A percentile compares a stretch with the other conserved stretches of the same genome.
Evolutionary conservation across 495 filamentous ascomycete genomes (phyloP).

Genomic region (Talaromyces stipitatus): DNA sequence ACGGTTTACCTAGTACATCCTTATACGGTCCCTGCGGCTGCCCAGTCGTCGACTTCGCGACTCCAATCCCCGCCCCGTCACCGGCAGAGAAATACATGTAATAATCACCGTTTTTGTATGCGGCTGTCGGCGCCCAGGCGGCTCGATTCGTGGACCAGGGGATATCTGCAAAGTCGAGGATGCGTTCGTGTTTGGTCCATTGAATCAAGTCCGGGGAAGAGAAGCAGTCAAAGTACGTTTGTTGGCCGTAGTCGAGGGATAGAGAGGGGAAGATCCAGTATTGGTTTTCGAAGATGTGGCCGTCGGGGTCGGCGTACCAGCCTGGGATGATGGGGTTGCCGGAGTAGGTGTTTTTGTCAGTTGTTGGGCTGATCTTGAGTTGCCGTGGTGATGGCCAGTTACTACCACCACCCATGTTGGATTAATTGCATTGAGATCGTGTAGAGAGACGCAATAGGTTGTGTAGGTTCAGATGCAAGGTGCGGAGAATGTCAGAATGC

Average conservation of each 20-base stretch:
- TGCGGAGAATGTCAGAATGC: neutral
- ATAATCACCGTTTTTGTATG: slow-evolving; percentile 27
- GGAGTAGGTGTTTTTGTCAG: neutral
- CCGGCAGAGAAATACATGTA: slow-evolving; percentile 42
- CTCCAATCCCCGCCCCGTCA: slow-evolving; percentile 40
- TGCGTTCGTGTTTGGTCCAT: slow-evolving; percentile 34
- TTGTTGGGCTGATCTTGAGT: neutral
- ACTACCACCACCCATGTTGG: neutral
- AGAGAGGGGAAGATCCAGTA: slow-evolving; percentile 42
- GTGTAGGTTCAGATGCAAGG: neutral
- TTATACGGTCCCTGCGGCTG: slow-evolving; percentile 33
- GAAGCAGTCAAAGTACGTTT: slow-evolving; percentile 42
- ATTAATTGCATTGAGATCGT: neutral
- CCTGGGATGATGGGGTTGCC: slow-evolving; percentile 34
- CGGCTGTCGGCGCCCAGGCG: slow-evolving; percentile 39
- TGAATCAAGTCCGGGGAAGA: slow-evolving; percentile 35
- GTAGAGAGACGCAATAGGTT: neutral
- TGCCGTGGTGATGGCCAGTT: neutral
- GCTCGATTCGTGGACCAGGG: slow-evolving; percentile 34
- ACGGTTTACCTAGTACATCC: slow-evolving; percentile 33
- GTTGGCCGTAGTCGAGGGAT: slow-evolving; percentile 28
- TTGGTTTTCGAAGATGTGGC: slow-evolving; percentile 27
- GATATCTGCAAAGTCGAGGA: slow-evolving; percentile 28
- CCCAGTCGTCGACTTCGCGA: slow-evolving; percentile 25
- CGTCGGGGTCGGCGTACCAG: slow-evolving; percentile 44